Base-by-base conservation (phyloP, 768 basidiomycete genomes). In the Boletus bicolor region DNA sequence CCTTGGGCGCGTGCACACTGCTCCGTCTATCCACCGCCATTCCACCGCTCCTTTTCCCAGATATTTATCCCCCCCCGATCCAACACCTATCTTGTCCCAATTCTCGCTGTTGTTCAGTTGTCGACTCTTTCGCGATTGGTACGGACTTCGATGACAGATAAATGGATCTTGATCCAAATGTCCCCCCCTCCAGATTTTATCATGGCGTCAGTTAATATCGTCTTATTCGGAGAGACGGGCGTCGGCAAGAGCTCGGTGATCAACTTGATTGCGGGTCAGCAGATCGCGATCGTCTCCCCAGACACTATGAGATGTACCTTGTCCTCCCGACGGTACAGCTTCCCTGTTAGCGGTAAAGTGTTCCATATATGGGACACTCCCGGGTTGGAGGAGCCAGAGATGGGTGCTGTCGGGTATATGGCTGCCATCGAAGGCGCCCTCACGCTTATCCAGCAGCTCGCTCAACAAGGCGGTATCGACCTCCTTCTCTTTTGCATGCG, bases 171-270 rank as follows among this genome's bases (percentile, higher is more conserved):
- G 50, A 53, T 50, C n/a, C 35, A 21, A 30, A n/a, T 9, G 3
- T 8, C 4, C 24, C 32, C 32, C 36, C 5, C 15, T 36, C 12
- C 34, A 61, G 59, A 46, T 53, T 34, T 32, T 48, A 12, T 41
- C 54, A 60, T 66, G 64, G 17, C 53, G 8, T 62, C 62, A 1
- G 51, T 65, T 38, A 79, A 78, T 47, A 62, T 78, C 41, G 66
- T 78, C 44, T 42, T 79, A n/a, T 78, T 78, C 42, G 78, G 77
- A 9, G 76, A 77, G 56, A 71, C 73, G 0, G 75, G 77, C 15
- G 54, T 65, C 0, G 68, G 68, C 35, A 71, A 68, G 58, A 72
- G 66, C 53, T 70, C 68, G 0, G 56, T 71, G n/a, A 62, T 71
- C 57, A 69, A 69, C 51, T 11, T 72, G 49, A 61, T 70, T 19